Evolutionary conservation across 2,329 filamentous ascomycete genomes (phyloP), one percentile per base, ranked within the genome.

Genomic region (Fusarium fracticaudum): DNA sequence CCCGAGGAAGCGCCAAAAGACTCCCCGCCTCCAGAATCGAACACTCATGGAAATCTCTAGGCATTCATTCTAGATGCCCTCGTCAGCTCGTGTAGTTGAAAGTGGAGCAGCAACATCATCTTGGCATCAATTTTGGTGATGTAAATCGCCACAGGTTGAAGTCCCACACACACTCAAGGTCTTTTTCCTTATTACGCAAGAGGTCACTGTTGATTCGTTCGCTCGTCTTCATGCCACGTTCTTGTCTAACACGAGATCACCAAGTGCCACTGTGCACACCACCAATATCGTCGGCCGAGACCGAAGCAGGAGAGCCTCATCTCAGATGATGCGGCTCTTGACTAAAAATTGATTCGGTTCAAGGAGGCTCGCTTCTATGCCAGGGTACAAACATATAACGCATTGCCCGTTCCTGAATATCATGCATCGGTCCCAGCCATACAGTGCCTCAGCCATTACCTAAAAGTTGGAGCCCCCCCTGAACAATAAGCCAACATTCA

Each of bases 351-450:
- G 45, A 43, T 55, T 57, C 35, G 33, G 29, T 29, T 38, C 58
- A 62, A 63, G 53, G 51, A 57, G 60, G 53, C 51, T 65, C 64
- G 60, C 62, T 61, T 64, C 31, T 53, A 31, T 55, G 48, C 61
- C 50, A 65, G 55, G 47, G 45, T 61, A n/a, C 55, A 51, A 51
- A 54, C 69, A 76, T 70, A 62, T 72, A 75, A 76, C 67, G 51
- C 63, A 74, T 63, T 63, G 53, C 60, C 61, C 59, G 74, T 76
- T 70, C 74, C 74, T 76, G 74, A 76, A 76, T 50, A 75, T 76
- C 73, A 71, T 69, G 60, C 67, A 59, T 60, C 54, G 37, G 40
- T 33, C 35, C 60, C 50, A 70, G 48, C 59, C 70, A 71, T 71
- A 74, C 67, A 60, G 61, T 53, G 57, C 29, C 50, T 54, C 69